phyloP scores from a whole-genome alignment of 768 basidiomycete genomes.

The Leccinum rimulosum region DNA sequence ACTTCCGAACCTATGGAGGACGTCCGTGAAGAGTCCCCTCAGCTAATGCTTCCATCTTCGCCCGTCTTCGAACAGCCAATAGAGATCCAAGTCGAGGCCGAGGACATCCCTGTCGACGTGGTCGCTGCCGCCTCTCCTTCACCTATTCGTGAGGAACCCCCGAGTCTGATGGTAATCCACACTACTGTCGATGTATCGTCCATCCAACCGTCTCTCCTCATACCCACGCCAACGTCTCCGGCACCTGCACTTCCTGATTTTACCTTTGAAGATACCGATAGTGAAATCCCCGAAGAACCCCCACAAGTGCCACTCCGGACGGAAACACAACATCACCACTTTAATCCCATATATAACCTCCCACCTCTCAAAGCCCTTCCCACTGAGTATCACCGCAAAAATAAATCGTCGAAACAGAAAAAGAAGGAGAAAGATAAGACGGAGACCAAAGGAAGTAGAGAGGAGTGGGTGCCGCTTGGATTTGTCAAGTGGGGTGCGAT shows the following conservation, averaged over 20 bases:
- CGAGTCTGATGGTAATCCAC: slow-evolving; percentile 21
- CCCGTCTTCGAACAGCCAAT: slow-evolving; percentile 3
- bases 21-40: slow-evolving; percentile 23
- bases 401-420: slow-evolving; percentile 46
- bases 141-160: slow-evolving; percentile 1
- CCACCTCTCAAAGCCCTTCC: slow-evolving; percentile 57
- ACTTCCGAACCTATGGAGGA: slow-evolving; percentile 19
- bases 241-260: slow-evolving; percentile 29
- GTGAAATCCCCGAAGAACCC: slow-evolving; percentile 22
- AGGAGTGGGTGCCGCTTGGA: slow-evolving; percentile 67
- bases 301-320: slow-evolving; percentile 10
- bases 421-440: slow-evolving; percentile 54
- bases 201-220: slow-evolving; percentile 29
- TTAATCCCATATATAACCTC: slow-evolving; percentile 48
- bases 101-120: background rate
- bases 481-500: slow-evolving; percentile 70
- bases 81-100: background rate
- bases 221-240: slow-evolving; percentile 38
- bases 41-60: slow-evolving; percentile 25
- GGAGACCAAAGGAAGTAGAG: slow-evolving; percentile 50
- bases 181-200: slow-evolving; percentile 29
- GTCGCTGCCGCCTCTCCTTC: background rate
- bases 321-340: slow-evolving; percentile 35
- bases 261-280: slow-evolving; percentile 32
- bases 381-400: slow-evolving; percentile 50